Evolutionary conservation across 345 rosid genomes (phyloP).

Genomic region (Eucalyptus cloeziana): DNA sequence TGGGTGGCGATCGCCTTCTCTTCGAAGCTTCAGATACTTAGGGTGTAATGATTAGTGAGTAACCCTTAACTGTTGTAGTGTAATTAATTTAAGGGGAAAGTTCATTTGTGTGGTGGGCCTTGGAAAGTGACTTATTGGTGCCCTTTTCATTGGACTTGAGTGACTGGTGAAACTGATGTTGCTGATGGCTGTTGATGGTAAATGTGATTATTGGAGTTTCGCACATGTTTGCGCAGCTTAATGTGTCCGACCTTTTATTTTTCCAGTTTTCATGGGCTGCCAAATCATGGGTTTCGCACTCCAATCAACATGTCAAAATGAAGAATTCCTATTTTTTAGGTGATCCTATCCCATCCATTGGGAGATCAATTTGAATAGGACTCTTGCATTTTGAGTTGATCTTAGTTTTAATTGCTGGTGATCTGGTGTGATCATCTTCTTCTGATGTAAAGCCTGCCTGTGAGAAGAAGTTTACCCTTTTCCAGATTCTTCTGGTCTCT

Average conservation of each 20-base stretch:
- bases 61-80: background rate
- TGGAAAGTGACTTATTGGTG: background rate
- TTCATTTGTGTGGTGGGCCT: background rate
- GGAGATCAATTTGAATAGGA: background rate
- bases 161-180: background rate
- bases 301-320: background rate
- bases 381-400: background rate
- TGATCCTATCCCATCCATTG: background rate
- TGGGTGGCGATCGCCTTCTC: slow-evolving; percentile 99
- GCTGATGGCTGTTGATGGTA: background rate
- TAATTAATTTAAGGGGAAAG: background rate
- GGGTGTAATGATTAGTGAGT: slow-evolving; percentile 37
- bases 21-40: slow-evolving; percentile 86
- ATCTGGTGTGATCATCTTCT: background rate
- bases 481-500: background rate
- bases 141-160: background rate
- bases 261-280: background rate
- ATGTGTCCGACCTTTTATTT: background rate
- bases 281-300: background rate
- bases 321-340: background rate
- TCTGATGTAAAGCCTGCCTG: background rate
- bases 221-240: background rate
- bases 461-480: background rate
- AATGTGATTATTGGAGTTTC: background rate
- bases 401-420: background rate